A percentile compares a stretch with the other conserved stretches of the same genome.
Evolutionary conservation across 208 protist genomes (phyloP).

Genomic region (Zelonia costaricensis): DNA sequence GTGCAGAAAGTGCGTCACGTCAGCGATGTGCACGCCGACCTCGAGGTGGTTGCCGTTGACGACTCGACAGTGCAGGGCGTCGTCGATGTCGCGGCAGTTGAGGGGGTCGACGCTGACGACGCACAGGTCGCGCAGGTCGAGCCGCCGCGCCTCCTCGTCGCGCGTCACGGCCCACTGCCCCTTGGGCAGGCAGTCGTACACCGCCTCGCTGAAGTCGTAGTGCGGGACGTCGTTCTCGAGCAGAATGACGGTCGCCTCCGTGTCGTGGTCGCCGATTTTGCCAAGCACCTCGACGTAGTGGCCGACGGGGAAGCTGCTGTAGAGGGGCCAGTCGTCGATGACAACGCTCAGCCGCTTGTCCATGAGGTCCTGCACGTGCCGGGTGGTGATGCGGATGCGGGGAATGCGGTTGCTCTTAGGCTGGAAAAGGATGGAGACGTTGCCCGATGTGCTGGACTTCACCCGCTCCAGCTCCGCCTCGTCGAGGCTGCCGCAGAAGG

Average conservation of each 20-base stretch:
- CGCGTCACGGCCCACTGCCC: constrained; percentile 83
- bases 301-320: constrained; percentile 91
- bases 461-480: constrained; percentile 68
- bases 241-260: constrained; percentile 94
- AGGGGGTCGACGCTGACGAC: constrained; percentile 95
- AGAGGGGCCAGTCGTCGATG: constrained; percentile 94
- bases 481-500: constrained; percentile 89
- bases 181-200: constrained; percentile 90
- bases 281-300: constrained; percentile 95
- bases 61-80: constrained; percentile 84
- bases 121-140: constrained; percentile 88
- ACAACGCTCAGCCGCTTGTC: constrained; percentile 94
- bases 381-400: constrained; percentile 85
- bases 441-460: constrained; percentile 39
- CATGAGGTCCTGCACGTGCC: constrained; percentile 72
- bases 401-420: constrained; percentile 90
- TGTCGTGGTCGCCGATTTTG: constrained; percentile 93
- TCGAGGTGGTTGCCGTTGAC: constrained; percentile 87
- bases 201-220: constrained; percentile 90
- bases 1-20: constrained; percentile 96
- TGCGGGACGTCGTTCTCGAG: constrained; percentile 94
- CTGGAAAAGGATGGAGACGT: constrained; percentile 83
- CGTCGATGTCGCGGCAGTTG: constrained; percentile 93
- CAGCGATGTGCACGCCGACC: constrained; percentile 98
- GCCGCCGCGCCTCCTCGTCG: constrained; percentile 69